Conservation (phyloP, 2,329 filamentous ascomycete species). For the Triangularia verruculosa region DNA sequence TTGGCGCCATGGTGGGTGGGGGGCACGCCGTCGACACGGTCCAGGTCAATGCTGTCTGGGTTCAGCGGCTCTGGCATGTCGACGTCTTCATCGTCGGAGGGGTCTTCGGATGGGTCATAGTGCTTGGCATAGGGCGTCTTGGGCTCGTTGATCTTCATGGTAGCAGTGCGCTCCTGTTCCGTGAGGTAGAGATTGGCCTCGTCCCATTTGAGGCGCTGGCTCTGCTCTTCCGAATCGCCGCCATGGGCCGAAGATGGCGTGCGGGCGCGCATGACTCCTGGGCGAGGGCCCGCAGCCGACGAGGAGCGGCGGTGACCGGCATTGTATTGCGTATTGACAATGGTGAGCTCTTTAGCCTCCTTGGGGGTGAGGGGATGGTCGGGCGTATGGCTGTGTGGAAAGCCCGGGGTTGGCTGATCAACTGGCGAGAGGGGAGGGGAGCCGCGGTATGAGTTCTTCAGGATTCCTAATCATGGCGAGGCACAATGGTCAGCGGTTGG, state of each 20-base stretch:
- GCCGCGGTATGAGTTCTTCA: constrained; percentile 80
- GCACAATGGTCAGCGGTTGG: background rate
- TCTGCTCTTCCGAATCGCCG: constrained; percentile 46
- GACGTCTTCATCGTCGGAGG: constrained; percentile 74
- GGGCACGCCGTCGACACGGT: constrained; percentile 56
- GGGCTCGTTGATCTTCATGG: constrained; percentile 98
- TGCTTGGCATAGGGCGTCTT: constrained; percentile 95
- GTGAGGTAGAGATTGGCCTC: constrained; percentile 97
- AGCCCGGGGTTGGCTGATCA: constrained; percentile 24
- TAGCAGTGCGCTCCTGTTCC: constrained; percentile 89
- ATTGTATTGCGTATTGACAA: constrained; percentile 93
- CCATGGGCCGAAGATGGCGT: constrained; percentile 43
- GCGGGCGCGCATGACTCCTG: constrained; percentile 65
- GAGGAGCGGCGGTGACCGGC: constrained; percentile 84
- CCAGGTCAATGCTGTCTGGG: constrained; percentile 64
- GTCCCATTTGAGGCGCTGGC: constrained; percentile 91
- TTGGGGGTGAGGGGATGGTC: constrained; percentile 64
- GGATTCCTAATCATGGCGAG: constrained; percentile 65
- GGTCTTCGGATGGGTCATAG: constrained; percentile 87
- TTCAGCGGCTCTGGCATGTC: constrained; percentile 64
- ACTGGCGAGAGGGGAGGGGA: constrained; percentile 52
- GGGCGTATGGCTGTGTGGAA: constrained; percentile 8
- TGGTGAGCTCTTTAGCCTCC: constrained; percentile 88
- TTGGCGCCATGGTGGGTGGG: constrained; percentile 24
- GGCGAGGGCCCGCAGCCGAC: constrained; percentile 61